Base-by-base conservation (phyloP, 495 filamentous ascomycete genomes). In the Xylaria castorea region DNA sequence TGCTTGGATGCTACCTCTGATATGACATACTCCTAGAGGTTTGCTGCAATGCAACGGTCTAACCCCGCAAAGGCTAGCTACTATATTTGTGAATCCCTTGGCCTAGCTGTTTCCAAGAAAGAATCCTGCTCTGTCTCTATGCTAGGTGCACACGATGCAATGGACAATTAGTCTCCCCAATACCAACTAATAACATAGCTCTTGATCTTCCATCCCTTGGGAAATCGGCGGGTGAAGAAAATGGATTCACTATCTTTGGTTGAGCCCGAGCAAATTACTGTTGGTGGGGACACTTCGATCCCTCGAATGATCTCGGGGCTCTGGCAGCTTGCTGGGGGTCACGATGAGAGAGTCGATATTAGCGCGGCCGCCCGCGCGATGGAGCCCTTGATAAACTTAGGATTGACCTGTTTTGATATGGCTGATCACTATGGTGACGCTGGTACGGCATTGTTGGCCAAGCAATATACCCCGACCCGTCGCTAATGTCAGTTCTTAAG, bases 391-490 rank as follows among this genome's bases (percentile, higher is more conserved):
- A 38, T 65, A 58, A 42, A 72, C 12, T 18, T 63, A 6, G 72
- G 71, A 9, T 46, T 76, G 18, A 30, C 64, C 48, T 62, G 64
- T 25, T 74, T 71, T 74, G 81, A 83, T 68, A 82, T 82, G 81
- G 82, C 82, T 11, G 82, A 84, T 73, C 81, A 84, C 71, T 84
- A 84, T 67, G 82, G 81, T 0, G 81, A 84, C 71, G 82, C 82
- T 22, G 81, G 69, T 65, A 82, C 57, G 75, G 76, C 25, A 74
- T 55, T 51, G 1, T 42, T 65, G 7, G 34, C 32, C 14, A 14
- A 57, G 32, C 48, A n/a, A 30, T 68, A 68, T 76, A 60, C 32
- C 38, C 25, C 14, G 7, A 36, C 38, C 36, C 42, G 20, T 27
- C 46, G 25, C 61, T 42, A 34, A 67, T 27, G 32, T 20, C 40